phyloP scores from a whole-genome alignment of 176 grass and related monocot species.

The Lolium perenne region DNA sequence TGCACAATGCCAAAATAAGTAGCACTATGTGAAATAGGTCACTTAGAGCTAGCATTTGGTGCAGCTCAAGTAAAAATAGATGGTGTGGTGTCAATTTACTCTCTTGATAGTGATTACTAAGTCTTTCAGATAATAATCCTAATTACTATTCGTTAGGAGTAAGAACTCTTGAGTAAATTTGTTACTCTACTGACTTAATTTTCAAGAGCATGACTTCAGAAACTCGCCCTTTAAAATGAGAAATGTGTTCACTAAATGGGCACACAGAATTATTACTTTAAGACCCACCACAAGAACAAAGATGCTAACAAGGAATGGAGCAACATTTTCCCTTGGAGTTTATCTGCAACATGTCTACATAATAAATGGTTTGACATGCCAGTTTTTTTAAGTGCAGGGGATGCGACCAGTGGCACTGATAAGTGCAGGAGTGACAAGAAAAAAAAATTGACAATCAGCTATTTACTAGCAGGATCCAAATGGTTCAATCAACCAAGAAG shows the following conservation, averaged over 20 bases:
- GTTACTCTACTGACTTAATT: conserved; percentile 20
- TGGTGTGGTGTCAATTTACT: conserved; percentile 2
- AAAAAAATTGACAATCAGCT: background rate
- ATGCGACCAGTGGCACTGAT: background rate
- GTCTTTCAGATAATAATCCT: conserved; percentile 18
- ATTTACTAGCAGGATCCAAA: conserved; percentile 22
- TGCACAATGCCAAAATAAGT: conserved; percentile 7
- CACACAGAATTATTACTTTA: conserved; percentile 17
- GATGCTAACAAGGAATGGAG: conserved; percentile 26
- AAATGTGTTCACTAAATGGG: background rate
- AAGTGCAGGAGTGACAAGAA: background rate
- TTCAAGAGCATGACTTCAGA: conserved; percentile 18
- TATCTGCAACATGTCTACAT: background rate
- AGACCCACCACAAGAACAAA: conserved; percentile 19
- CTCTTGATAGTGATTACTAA: conserved; percentile 1
- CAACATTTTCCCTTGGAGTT: conserved; percentile 4
- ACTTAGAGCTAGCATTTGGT: conserved; percentile 13
- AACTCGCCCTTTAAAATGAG: background rate
- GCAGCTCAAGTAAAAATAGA: background rate
- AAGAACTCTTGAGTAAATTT: conserved; percentile 1
- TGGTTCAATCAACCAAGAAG: conserved; percentile 28
- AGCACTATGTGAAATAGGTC: background rate
- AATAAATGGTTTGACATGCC: background rate
- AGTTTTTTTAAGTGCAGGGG: background rate
- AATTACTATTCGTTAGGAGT: background rate